A percentile compares a stretch with the other conserved stretches of the same genome.
phyloP scores from a whole-genome alignment of 2,329 filamentous ascomycete species.

The Lachnellula suecica region DNA sequence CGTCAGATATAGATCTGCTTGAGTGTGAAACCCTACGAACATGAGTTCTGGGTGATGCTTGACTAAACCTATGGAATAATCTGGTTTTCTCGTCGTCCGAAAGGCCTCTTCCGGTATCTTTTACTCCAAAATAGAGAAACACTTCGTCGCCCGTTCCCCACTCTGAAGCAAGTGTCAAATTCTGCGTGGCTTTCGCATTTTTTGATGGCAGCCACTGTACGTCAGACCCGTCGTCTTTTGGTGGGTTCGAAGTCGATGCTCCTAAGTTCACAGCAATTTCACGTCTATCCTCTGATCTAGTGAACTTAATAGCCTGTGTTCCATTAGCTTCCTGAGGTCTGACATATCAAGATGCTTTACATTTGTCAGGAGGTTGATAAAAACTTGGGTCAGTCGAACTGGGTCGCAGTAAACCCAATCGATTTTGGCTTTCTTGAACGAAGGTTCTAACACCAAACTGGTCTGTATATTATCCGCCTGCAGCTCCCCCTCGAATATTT shows the following conservation, averaged over 20 bases:
- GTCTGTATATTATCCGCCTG: conserved; percentile 68
- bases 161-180: too few species aligned
- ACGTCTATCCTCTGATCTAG: too few species aligned
- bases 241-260: too few species aligned
- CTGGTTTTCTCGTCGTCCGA: conserved; percentile 61
- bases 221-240: too few species aligned
- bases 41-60: conserved; percentile 50
- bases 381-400: conserved; percentile 68
- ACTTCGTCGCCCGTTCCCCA: too few species aligned
- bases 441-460: conserved; percentile 64
- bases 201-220: too few species aligned
- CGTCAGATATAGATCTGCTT: too few species aligned
- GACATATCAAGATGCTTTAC: too few species aligned
- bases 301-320: conserved; percentile 52
- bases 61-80: conserved; percentile 67
- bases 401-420: conserved; percentile 75
- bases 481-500: conserved; percentile 77
- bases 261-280: too few species aligned
- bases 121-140: conserved; percentile 52
- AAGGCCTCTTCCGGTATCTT: conserved; percentile 65
- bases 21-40: too few species aligned
- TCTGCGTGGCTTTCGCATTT: too few species aligned
- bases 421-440: conserved; percentile 60
- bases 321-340: conserved; percentile 62
- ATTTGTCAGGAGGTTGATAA: conserved; percentile 75